Evolutionary conservation across 768 basidiomycete genomes (phyloP), one percentile per base, ranked within the genome.

Genomic region (Gymnopilus dilepis): DNA sequence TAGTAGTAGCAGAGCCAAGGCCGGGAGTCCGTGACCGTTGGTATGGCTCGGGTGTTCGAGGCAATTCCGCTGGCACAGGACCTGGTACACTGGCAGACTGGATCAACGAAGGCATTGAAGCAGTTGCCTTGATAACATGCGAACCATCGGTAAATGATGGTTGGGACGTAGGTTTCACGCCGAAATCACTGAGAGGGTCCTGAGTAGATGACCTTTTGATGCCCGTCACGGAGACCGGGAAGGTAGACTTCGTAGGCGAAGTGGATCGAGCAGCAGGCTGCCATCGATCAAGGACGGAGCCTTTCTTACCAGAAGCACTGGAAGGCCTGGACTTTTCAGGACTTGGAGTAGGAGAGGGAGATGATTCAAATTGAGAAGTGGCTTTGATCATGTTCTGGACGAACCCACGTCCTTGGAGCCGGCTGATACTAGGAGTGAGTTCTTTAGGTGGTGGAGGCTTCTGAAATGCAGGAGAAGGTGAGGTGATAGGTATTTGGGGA

Each of bases 331-430:
- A 59, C 60, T 74, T 78, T 57, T 74, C 75, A n/a, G 74, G 63
- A 22, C 71, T 67, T 24, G 75, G 71, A 51, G 74, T 74, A 60
- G 74, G 68, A 13, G 74, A 42, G 0, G 82, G 72, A 48, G 80
- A 74, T 17, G 73, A 76, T 61, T 85, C 82, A 4, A 88, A 72
- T 63, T 83, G 78, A 17, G 82, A 77, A 66, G 85, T 91, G 48
- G 82, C 88, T 73, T 89, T 87, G 33, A 95, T 89, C 78, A 92
- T 86, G 63, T 83, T 91, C 73, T 91, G 89, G 2, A 95, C 93
- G 69, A 95, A 94, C 4, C 93, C 93, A 40, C 93, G 86, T 19
- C 93, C 93, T 68, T 94, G 88, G 17, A 95, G 75, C 61, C 92
- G 79, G 62, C 90, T 94, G 31, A 94, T 84, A 71, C 91, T 93